Percentiles rank a stretch among this genome's conserved stretches.
phyloP scores from a whole-genome alignment of 495 filamentous ascomycete genomes.

The Zalerion maritima region DNA sequence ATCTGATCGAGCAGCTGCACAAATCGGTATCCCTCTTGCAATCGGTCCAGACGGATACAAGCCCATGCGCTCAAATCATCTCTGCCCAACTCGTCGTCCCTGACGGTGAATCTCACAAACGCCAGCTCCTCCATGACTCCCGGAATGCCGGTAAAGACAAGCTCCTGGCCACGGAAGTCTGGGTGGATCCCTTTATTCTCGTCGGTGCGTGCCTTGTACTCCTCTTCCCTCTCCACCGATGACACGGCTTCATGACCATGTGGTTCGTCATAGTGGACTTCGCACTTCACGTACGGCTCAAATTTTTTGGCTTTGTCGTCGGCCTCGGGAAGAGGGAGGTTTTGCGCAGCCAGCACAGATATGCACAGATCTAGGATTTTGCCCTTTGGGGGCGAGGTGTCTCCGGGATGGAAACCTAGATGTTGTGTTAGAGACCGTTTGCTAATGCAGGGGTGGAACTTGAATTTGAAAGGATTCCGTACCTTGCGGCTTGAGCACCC shows the following conservation, averaged over 20 bases:
- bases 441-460: no score
- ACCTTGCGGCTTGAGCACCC: slow-evolving; percentile 69
- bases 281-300: slow-evolving; percentile 65
- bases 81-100: slow-evolving; percentile 62
- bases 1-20: slow-evolving; percentile 53
- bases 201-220: slow-evolving; percentile 60
- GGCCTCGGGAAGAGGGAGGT: slow-evolving; percentile 36
- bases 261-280: slow-evolving; percentile 64
- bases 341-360: slow-evolving; percentile 40
- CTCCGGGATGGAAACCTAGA: no score
- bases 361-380: slow-evolving; percentile 38
- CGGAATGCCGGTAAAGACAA: slow-evolving; percentile 45
- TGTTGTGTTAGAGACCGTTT: no score
- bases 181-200: slow-evolving; percentile 45
- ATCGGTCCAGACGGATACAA: slow-evolving; percentile 67
- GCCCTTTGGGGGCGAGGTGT: no score
- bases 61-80: slow-evolving; percentile 77
- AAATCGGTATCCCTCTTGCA: slow-evolving; percentile 61
- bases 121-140: slow-evolving; percentile 63
- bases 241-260: slow-evolving; percentile 20
- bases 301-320: slow-evolving; percentile 46
- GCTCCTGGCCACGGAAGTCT: slow-evolving; percentile 51
- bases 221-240: slow-evolving; percentile 34
- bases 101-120: slow-evolving; percentile 77
- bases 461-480: neutral